phyloP scores from a whole-genome alignment of 1,284 basidiomycete species.

The Inonotus hispidus region DNA sequence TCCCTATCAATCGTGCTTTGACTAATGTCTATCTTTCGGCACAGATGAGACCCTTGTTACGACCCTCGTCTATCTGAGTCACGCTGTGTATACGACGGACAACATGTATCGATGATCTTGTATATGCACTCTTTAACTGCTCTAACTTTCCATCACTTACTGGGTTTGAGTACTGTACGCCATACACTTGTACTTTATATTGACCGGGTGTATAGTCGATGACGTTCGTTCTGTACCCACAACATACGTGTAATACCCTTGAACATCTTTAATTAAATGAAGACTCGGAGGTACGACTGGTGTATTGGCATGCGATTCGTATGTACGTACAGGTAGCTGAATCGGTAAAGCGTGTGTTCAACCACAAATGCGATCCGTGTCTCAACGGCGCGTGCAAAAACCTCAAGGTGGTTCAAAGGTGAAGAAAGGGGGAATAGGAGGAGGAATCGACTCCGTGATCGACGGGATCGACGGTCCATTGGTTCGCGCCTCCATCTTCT shows the following conservation, averaged over 20 bases:
- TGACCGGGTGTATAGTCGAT: not conserved
- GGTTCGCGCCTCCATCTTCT: too few relatives aligned
- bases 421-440: too few relatives aligned
- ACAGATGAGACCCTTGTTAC: conserved; percentile 17
- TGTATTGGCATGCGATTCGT: too few relatives aligned
- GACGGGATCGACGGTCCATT: not conserved
- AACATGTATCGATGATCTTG: not conserved
- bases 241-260: not conserved
- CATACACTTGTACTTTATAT: not conserved
- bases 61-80: conserved; percentile 8
- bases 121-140: not conserved
- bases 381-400: too few relatives aligned
- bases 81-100: too few relatives aligned
- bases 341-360: too few relatives aligned
- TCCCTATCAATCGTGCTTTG: not conserved
- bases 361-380: too few relatives aligned
- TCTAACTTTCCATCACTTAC: not conserved
- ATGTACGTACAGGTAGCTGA: too few relatives aligned
- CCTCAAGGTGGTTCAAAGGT: too few relatives aligned
- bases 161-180: not conserved
- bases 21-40: not conserved
- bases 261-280: not conserved
- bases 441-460: not conserved
- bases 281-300: not conserved
- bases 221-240: not conserved